Conservation (phyloP, 2,329 filamentous ascomycete genomes). For the Sporothrix phasma region DNA sequence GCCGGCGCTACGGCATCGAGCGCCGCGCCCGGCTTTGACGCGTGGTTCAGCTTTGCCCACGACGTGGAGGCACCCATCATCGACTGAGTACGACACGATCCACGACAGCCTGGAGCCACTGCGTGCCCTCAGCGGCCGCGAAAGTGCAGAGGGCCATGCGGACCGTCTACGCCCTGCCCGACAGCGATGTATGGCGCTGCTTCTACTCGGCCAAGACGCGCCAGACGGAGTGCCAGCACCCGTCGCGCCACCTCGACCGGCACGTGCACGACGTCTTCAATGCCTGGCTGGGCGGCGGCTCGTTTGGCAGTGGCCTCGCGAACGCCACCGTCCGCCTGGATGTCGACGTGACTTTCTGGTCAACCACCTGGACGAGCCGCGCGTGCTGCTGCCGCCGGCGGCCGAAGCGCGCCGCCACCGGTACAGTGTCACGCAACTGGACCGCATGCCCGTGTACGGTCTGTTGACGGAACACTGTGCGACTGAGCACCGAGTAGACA, state of each 20-base stretch:
- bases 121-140: background rate
- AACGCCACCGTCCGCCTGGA: slow-evolving; percentile 10
- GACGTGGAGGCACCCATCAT: slow-evolving; percentile 12
- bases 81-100: slow-evolving; percentile 16
- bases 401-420: background rate
- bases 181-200: slow-evolving; percentile 10
- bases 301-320: slow-evolving; percentile 13
- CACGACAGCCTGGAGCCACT: background rate
- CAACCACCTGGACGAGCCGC: slow-evolving; percentile 40
- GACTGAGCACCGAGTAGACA: background rate
- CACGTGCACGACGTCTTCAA: slow-evolving; percentile 27
- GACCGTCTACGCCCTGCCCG: background rate
- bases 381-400: slow-evolving; percentile 27
- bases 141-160: slow-evolving; percentile 3
- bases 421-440: background rate
- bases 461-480: background rate
- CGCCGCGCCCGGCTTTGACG: slow-evolving; percentile 38
- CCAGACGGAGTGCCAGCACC: slow-evolving; percentile 28
- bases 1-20: slow-evolving; percentile 31
- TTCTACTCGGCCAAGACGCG: slow-evolving; percentile 13
- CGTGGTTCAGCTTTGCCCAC: slow-evolving; percentile 28
- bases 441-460: background rate
- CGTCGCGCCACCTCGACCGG: slow-evolving; percentile 26
- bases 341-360: slow-evolving; percentile 32
- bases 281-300: slow-evolving; percentile 20